Evolutionary conservation across 179 eudicot species (phyloP), one percentile per base, ranked within the genome.

Genomic region (Dionaea muscipula): DNA sequence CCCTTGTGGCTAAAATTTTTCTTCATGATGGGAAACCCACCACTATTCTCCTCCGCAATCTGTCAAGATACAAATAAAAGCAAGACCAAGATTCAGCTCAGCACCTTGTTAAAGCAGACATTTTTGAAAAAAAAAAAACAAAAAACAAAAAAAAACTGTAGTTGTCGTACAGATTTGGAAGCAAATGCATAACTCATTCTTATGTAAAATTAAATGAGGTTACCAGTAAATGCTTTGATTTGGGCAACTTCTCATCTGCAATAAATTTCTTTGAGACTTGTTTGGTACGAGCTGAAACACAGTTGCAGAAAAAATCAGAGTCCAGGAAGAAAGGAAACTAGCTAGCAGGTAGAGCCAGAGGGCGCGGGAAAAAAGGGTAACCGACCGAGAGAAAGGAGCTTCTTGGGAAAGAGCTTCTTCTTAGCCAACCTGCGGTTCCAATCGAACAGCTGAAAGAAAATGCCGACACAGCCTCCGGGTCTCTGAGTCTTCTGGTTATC

Each of bases 371-470:
- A n/a, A n/a, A n/a, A n/a, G n/a, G n/a, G n/a, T n/a, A n/a, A n/a
- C 51, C 58, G 38, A 93, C 99, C 94, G 68, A 88, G 90, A 7
- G 87, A 69, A 64, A 88, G 85, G 72, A 93, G 62, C 69, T 89
- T 83, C 69, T 70, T 88, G 5, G 95, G 79, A 73, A 85, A 82
- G 27, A 93, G 70, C 80, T 76, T 93, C 82, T 82, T 93, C 75
- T 85, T 85, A 19, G 94, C 78, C 19, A 88, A 74, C 50, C 95
- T 81, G 48, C 85, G 65, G 69, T 88, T 93, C 99, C 99, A 93
- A 70, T 93, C 85, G 56, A 93, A 88, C 27, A 88, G 83, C 72
- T 93, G 86, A 47, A 83, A 85, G 69, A 93, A 88, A 55, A 93
- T 78, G 14, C 99, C 90, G 7, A 81, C 86, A 65, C 95, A 85